These are phyloP conservation scores for Hanseniaspora thailandica DNA, from an alignment of 805 yeast genomes.

Conservation along the genomic window DNA sequence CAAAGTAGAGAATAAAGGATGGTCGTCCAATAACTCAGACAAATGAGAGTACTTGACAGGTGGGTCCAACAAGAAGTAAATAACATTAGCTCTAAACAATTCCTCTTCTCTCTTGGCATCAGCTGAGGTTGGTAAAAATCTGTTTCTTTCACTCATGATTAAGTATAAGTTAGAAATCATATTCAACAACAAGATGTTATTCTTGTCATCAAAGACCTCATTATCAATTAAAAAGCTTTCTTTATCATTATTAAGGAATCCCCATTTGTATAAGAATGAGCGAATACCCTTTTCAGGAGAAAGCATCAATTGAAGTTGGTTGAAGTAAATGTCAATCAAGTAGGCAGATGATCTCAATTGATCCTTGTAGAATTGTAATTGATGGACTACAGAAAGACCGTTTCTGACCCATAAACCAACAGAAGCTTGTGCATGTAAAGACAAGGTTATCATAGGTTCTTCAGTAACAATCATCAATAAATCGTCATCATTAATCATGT, in stretches of 20 bases:
- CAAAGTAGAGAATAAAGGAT: conserved; percentile 31
- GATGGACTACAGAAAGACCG: conserved; percentile 44
- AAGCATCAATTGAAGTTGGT: conserved; percentile 49
- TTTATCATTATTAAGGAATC: conserved; percentile 39
- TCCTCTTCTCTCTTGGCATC: conserved; percentile 25
- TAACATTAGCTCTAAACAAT: conserved; percentile 33
- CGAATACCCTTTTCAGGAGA: conserved; percentile 47
- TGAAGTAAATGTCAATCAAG: conserved; percentile 60
- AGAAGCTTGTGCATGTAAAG: conserved; percentile 48
- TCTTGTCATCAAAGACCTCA: conserved; percentile 39
- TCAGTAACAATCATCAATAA: conserved; percentile 44
- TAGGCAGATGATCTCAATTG: conserved; percentile 44
- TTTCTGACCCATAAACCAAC: conserved; percentile 66
- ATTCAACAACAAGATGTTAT: conserved; percentile 63
- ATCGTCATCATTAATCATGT: conserved; percentile 19
- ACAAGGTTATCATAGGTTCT: conserved; percentile 47
- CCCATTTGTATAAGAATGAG: conserved; percentile 50
- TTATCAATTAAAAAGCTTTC: conserved; percentile 28
- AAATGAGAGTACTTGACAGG: conserved; percentile 47
- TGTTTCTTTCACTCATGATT: conserved; percentile 56
- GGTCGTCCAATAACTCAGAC: conserved; percentile 28
- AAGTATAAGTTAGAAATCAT: conserved; percentile 60
- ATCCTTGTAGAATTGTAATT: conserved; percentile 40
- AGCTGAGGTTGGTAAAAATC: conserved; percentile 36
- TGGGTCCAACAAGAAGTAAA: conserved; percentile 39